Evolutionary conservation across 2,329 filamentous ascomycete species (phyloP).

Genomic region (Hortaea werneckii): DNA sequence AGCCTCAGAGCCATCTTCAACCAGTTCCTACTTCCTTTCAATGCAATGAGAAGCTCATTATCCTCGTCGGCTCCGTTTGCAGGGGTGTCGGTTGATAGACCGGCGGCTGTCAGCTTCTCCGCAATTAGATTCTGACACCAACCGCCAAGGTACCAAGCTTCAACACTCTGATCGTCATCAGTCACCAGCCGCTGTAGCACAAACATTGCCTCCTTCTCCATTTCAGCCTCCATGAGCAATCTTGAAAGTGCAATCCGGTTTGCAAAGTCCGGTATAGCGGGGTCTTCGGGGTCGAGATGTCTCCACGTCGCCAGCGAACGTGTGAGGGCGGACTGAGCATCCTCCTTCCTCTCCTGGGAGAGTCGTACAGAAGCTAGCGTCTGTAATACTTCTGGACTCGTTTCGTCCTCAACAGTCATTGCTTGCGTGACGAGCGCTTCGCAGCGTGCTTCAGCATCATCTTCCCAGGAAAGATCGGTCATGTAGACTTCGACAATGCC

Average conservation of each 20-base stretch:
- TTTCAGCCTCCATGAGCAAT: constrained; percentile 78
- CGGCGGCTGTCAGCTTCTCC: constrained; percentile 50
- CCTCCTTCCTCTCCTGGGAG: constrained; percentile 68
- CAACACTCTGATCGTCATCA: constrained; percentile 89
- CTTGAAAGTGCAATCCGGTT: constrained; percentile 74
- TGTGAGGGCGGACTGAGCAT: constrained; percentile 68
- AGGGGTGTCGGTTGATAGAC: constrained; percentile 5
- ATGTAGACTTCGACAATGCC: constrained; percentile 95
- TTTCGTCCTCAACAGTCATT: constrained; percentile 66
- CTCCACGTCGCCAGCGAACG: constrained; percentile 78
- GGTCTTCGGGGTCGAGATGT: constrained; percentile 61
- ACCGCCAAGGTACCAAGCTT: constrained; percentile 93
- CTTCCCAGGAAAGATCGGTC: constrained; percentile 73
- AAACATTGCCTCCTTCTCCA: constrained; percentile 74
- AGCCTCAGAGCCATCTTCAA: constrained; percentile 69
- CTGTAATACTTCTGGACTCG: constrained; percentile 78
- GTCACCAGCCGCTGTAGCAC: constrained; percentile 74
- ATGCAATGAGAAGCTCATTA: constrained; percentile 42
- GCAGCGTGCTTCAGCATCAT: constrained; percentile 79
- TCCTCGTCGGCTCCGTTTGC: constrained; percentile 10
- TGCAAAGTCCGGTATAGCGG: constrained; percentile 72
- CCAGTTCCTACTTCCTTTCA: constrained; percentile 73
- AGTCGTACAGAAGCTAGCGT: constrained; percentile 90
- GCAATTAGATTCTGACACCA: constrained; percentile 80
- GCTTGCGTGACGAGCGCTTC: constrained; percentile 86